A percentile compares a stretch with the other conserved stretches of the same genome.
Evolutionary conservation across 305 asterid genomes (phyloP).

Genomic region (Striga hermonthica): DNA sequence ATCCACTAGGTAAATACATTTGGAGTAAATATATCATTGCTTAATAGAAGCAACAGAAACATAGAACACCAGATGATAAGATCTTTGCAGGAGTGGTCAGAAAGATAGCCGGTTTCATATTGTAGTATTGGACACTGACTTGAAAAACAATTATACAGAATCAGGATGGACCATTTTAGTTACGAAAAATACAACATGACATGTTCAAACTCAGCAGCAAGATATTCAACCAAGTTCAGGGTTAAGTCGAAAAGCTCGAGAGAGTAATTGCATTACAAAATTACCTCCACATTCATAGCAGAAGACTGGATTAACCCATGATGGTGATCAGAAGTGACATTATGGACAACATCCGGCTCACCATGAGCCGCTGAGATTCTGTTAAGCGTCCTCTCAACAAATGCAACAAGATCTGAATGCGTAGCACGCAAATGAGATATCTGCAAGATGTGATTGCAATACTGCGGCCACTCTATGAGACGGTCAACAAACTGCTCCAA

Average conservation of each 20-base stretch:
- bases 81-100: too few relatives aligned
- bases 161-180: slow-evolving; percentile 13
- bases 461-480: slow-evolving; percentile 96
- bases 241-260: slow-evolving; percentile 21
- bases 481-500: slow-evolving; percentile 96
- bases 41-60: neutral
- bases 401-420: slow-evolving; percentile 66
- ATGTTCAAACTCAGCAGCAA: slow-evolving; percentile 14
- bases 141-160: neutral
- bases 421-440: slow-evolving; percentile 91
- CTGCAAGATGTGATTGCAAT: slow-evolving; percentile 94
- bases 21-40: neutral
- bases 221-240: slow-evolving; percentile 8
- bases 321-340: slow-evolving; percentile 51
- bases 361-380: slow-evolving; percentile 68
- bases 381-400: slow-evolving; percentile 69
- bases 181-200: slow-evolving; percentile 13
- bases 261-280: slow-evolving; percentile 13
- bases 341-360: slow-evolving; percentile 60
- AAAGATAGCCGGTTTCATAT: too few relatives aligned
- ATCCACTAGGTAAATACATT: slow-evolving; percentile 4
- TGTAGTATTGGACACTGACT: too few relatives aligned
- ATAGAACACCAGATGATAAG: too few relatives aligned
- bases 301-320: slow-evolving; percentile 53
- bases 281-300: slow-evolving; percentile 58